These are phyloP conservation scores for Yarrowia divulgata DNA, from an alignment of 805 yeast species.

Conservation along the genomic window DNA sequence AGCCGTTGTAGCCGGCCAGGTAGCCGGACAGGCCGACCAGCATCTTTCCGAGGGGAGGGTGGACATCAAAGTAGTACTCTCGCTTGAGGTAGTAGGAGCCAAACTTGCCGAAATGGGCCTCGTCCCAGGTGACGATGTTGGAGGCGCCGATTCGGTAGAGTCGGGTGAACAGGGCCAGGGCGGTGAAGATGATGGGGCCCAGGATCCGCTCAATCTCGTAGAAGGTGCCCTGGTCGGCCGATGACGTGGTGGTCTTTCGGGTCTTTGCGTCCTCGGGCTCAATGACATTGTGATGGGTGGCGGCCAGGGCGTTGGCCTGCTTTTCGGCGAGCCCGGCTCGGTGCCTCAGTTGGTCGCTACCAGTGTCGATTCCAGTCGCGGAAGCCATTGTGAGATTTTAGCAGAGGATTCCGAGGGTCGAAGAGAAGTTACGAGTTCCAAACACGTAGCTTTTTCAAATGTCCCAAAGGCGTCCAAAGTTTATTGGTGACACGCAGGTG, in stretches of 20 bases:
- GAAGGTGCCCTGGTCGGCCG: constrained; percentile 9
- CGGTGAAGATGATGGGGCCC: constrained; percentile 45
- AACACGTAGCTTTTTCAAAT: constrained; percentile 39
- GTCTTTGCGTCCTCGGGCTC: constrained; percentile 28
- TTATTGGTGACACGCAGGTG: constrained; percentile 20
- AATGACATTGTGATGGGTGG: constrained; percentile 27
- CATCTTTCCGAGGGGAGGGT: constrained; percentile 96
- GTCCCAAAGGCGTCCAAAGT: constrained; percentile 26
- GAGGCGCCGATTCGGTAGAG: constrained; percentile 74
- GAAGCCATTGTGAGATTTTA: constrained; percentile 14
- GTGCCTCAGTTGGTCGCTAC: constrained; percentile 38
- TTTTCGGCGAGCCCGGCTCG: constrained; percentile 28
- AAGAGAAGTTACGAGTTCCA: background rate
- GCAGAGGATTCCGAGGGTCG: background rate
- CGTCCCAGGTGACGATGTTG: constrained; percentile 89
- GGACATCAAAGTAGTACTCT: constrained; percentile 94
- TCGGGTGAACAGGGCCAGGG: constrained; percentile 65
- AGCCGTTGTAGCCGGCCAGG: constrained; percentile 85
- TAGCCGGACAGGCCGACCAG: constrained; percentile 87
- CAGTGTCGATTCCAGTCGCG: constrained; percentile 39
- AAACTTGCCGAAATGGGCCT: constrained; percentile 96
- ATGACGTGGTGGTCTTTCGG: background rate
- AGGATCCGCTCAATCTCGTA: constrained; percentile 37
- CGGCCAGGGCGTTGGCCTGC: constrained; percentile 21
- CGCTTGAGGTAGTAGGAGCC: constrained; percentile 89